A percentile compares a stretch with the other conserved stretches of the same genome.
Conservation (phyloP, 2,329 filamentous ascomycete genomes). For the Pseudophaeomoniella oleicola region DNA sequence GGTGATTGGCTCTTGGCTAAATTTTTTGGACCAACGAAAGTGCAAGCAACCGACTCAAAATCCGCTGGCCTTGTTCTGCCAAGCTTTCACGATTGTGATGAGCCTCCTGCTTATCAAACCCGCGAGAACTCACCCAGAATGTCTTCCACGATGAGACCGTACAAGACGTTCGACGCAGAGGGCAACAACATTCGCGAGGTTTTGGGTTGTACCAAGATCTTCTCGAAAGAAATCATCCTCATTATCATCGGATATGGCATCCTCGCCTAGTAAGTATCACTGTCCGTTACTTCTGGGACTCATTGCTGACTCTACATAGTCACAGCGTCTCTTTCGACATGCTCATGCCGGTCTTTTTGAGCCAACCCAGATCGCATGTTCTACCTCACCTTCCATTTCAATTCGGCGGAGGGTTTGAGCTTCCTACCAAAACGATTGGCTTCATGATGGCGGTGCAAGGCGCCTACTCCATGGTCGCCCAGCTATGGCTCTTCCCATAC, state of each 20-base stretch:
- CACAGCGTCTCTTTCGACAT: conserved; percentile 97
- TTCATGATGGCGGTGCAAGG: conserved; percentile 81
- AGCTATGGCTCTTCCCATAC: conserved; percentile 69
- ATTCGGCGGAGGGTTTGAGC: conserved; percentile 74
- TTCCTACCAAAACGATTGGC: conserved; percentile 72
- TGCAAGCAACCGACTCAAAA: conserved; percentile 35
- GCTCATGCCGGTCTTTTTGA: conserved; percentile 81
- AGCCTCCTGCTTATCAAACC: conserved; percentile 54
- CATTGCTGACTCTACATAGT: conserved; percentile 33
- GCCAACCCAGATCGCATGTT: conserved; percentile 40
- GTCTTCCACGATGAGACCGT: conserved; percentile 15
- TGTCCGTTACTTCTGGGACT: conserved; percentile 8
- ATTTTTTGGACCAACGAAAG: conserved; percentile 33
- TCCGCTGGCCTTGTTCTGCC: background rate
- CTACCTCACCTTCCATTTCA: conserved; percentile 61
- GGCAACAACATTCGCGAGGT: conserved; percentile 14
- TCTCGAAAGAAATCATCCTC: conserved; percentile 64
- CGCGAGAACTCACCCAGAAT: conserved; percentile 39
- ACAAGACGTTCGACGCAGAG: conserved; percentile 19
- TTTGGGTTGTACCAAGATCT: conserved; percentile 42
- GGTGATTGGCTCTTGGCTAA: conserved; percentile 28
- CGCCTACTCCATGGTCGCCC: conserved; percentile 74
- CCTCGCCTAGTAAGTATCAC: conserved; percentile 61
- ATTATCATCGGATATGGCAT: conserved; percentile 56
- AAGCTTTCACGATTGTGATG: conserved; percentile 36